phyloP scores from a whole-genome alignment of 192 early-diverging fungal genomes.

The Kickxella alabastrina region DNA sequence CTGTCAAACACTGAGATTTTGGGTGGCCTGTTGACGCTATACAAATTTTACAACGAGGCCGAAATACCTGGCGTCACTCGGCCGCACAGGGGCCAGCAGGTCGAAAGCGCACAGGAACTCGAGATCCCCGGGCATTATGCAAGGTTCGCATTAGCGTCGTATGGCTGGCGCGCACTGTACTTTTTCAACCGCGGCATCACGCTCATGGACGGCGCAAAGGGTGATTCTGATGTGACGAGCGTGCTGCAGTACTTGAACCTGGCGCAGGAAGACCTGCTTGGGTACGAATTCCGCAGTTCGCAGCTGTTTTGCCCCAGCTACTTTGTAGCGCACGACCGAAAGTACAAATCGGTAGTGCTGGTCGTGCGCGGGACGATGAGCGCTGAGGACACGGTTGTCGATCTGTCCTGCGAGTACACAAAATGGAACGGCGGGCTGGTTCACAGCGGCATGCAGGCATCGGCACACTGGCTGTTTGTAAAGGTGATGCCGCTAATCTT shows the following conservation, averaged over 20 bases:
- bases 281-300: conserved; percentile 62
- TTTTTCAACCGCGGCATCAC: conserved; percentile 69
- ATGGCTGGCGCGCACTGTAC: conserved; percentile 71
- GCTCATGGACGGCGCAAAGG: conserved; percentile 62
- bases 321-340: conserved; percentile 64
- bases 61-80: conserved; percentile 36
- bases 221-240: conserved; percentile 62
- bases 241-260: conserved; percentile 62
- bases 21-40: conserved; percentile 59
- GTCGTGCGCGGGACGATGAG: conserved; percentile 72
- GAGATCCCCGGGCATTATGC: conserved; percentile 56
- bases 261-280: conserved; percentile 60
- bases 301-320: conserved; percentile 68
- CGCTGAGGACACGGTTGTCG: conserved; percentile 68
- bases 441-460: conserved; percentile 71
- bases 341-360: conserved; percentile 60
- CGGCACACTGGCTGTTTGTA: conserved; percentile 69
- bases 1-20: conserved; percentile 62
- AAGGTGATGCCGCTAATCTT: conserved; percentile 62
- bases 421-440: conserved; percentile 75
- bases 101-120: conserved; percentile 37
- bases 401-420: conserved; percentile 72
- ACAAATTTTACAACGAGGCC: conserved; percentile 58
- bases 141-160: conserved; percentile 59
- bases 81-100: conserved; percentile 29